A percentile compares a stretch with the other conserved stretches of the same genome.
Conservation (phyloP, 768 basidiomycete genomes). For the Strobilomyces confusus region DNA sequence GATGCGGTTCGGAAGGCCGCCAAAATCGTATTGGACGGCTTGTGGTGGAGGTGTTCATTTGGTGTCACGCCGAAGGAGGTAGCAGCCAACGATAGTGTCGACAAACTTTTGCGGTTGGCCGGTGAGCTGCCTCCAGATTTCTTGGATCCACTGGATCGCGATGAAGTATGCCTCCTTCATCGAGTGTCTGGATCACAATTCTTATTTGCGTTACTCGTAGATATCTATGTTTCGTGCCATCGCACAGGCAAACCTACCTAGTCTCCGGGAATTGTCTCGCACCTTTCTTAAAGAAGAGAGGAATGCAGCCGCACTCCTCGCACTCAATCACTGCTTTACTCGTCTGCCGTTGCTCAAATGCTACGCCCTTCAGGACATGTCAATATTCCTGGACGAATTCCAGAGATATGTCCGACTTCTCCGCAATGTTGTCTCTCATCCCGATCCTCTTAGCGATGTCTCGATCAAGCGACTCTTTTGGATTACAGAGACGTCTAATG, state of each 20-base stretch:
- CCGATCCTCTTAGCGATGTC: slow-evolving; percentile 1
- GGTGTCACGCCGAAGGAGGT: slow-evolving; percentile 19
- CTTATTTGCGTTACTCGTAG: slow-evolving; percentile 1
- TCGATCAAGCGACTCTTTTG: slow-evolving; percentile 29
- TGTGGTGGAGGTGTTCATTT: slow-evolving; percentile 48
- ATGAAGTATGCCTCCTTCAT: slow-evolving; percentile 11
- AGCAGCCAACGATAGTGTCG: slow-evolving; percentile 1
- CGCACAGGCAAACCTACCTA: slow-evolving; percentile 12
- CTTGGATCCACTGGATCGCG: slow-evolving; percentile 1
- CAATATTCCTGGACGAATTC: slow-evolving; percentile 5
- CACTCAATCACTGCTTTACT: slow-evolving; percentile 6
- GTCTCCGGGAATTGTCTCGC: slow-evolving; percentile 31
- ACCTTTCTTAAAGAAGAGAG: slow-evolving; percentile 21
- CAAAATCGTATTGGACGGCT: slow-evolving; percentile 37
- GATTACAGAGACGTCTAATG: slow-evolving; percentile 6
- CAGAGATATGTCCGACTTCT: slow-evolving; percentile 4
- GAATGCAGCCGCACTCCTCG: slow-evolving; percentile 4
- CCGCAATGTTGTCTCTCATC: not conserved
- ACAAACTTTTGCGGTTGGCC: slow-evolving; percentile 26
- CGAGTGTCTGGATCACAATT: rapidly evolving
- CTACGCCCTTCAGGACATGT: slow-evolving; percentile 17
- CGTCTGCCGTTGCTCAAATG: slow-evolving; percentile 15
- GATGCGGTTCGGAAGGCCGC: slow-evolving; percentile 34
- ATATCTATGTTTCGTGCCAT: slow-evolving; percentile 35
- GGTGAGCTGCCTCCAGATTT: slow-evolving; percentile 5